phyloP scores from a whole-genome alignment of 2,329 filamentous ascomycete species.

The Lasiodiplodia theobromae region DNA sequence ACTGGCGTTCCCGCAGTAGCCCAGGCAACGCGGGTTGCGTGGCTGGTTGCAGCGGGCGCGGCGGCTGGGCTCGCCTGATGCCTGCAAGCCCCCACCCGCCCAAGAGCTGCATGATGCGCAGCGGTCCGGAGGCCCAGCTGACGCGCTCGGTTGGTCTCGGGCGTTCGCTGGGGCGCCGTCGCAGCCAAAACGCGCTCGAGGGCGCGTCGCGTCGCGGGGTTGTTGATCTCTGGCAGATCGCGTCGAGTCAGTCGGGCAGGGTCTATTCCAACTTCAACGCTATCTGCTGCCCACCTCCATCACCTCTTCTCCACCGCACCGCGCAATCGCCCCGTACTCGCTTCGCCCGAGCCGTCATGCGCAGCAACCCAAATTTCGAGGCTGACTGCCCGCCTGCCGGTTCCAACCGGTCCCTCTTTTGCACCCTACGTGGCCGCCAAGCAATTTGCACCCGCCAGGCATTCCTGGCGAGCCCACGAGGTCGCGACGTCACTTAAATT shows the following conservation, averaged over 20 bases:
- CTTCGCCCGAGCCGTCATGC: background rate
- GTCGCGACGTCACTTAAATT: background rate
- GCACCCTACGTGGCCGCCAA: constrained; percentile 1
- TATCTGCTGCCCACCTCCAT: background rate
- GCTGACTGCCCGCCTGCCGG: background rate
- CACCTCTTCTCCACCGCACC: background rate
- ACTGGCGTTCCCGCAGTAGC: constrained; percentile 26
- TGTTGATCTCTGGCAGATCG: constrained; percentile 16
- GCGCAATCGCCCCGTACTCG: constrained; percentile 7
- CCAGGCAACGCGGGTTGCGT: constrained; percentile 23
- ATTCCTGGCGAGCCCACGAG: background rate
- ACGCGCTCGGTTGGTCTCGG: background rate
- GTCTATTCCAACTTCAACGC: background rate
- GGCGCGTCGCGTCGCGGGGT: constrained; percentile 3
- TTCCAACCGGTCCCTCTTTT: background rate
- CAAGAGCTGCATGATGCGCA: background rate
- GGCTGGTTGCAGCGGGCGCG: constrained; percentile 1
- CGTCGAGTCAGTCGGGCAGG: constrained; percentile 14
- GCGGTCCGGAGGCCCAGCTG: background rate
- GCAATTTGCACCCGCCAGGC: background rate
- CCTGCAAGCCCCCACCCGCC: background rate
- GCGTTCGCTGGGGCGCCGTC: background rate
- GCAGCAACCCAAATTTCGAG: background rate
- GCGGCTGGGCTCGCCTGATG: constrained; percentile 14
- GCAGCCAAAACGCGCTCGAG: background rate